phyloP scores from a whole-genome alignment of 139 green algal species.

The Chlorella ohadii region DNA sequence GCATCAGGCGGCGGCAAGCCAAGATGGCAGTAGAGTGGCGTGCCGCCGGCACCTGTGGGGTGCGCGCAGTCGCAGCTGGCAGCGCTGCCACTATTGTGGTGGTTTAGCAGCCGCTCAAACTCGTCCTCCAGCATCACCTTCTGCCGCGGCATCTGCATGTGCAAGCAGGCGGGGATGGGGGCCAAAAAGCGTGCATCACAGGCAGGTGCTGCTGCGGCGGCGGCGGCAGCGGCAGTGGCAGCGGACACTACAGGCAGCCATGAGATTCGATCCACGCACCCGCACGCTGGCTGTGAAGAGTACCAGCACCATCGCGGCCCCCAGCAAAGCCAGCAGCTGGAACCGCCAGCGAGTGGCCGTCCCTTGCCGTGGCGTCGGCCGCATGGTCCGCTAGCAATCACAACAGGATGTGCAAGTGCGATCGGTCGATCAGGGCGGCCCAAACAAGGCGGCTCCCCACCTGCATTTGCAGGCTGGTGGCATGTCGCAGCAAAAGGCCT shows the following conservation, averaged over 20 bases:
- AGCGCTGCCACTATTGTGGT: background rate
- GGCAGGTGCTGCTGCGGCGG: too few species aligned
- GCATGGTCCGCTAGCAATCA: too few species aligned
- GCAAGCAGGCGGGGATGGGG: background rate
- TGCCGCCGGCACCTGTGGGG: background rate
- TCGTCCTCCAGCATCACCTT: conserved; percentile 20
- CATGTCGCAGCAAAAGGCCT: too few species aligned
- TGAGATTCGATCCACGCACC: background rate
- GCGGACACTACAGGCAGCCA: background rate
- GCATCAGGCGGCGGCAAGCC: background rate
- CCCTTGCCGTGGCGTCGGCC: too few species aligned
- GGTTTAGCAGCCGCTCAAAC: background rate
- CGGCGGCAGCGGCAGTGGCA: background rate
- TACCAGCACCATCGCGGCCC: background rate
- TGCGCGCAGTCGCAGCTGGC: too few species aligned
- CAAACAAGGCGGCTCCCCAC: too few species aligned
- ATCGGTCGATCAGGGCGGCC: too few species aligned
- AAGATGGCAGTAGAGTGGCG: conserved; percentile 7
- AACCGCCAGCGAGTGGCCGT: too few species aligned
- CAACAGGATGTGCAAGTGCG: too few species aligned
- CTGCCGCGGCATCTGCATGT: conserved; percentile 5
- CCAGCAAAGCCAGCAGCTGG: background rate
- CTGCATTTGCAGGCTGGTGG: too few species aligned
- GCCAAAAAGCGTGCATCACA: background rate
- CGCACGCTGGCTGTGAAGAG: background rate